Conservation (phyloP, 208 protist species). For the Crithidia bombi region DNA sequence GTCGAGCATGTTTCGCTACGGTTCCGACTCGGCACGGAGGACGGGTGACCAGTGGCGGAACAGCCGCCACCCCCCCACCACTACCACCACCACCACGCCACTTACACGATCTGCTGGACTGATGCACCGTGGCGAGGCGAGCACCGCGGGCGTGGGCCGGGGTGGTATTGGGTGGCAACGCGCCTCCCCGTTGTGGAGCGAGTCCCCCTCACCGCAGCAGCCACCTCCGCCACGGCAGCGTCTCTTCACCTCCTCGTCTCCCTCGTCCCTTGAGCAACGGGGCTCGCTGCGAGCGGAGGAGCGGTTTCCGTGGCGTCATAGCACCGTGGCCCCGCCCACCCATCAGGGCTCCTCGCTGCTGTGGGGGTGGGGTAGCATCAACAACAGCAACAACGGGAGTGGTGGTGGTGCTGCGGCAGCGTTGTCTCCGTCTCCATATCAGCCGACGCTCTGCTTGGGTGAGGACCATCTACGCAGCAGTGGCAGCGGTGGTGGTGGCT, state of each 20-base stretch:
- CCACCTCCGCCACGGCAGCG: neutral
- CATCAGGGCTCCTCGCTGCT: conserved; percentile 26
- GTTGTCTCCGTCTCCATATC: conserved; percentile 9
- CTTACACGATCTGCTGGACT: neutral
- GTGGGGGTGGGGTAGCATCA: conserved; percentile 28
- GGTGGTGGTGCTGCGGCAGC: neutral
- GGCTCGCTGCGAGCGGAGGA: neutral
- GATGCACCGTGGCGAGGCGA: neutral
- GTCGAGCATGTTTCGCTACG: conserved; percentile 15
- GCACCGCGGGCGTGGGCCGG: neutral
- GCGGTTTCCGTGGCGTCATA: conserved; percentile 21
- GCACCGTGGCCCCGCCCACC: conserved; percentile 1
- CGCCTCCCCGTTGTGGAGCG: neutral
- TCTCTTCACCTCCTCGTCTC: neutral
- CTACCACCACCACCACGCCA: neutral
- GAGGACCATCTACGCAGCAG: neutral
- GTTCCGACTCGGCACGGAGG: neutral
- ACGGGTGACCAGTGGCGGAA: neutral
- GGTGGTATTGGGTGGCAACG: neutral
- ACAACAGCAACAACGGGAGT: neutral
- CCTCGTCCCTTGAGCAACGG: neutral
- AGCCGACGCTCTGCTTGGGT: neutral
- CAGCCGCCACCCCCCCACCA: too few relatives aligned
- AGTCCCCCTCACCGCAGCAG: neutral
- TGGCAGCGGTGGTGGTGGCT: neutral